Percentiles rank a stretch among this genome's conserved stretches.
Conservation (phyloP, 2,329 filamentous ascomycete genomes). For the Arthroderma sp. region DNA sequence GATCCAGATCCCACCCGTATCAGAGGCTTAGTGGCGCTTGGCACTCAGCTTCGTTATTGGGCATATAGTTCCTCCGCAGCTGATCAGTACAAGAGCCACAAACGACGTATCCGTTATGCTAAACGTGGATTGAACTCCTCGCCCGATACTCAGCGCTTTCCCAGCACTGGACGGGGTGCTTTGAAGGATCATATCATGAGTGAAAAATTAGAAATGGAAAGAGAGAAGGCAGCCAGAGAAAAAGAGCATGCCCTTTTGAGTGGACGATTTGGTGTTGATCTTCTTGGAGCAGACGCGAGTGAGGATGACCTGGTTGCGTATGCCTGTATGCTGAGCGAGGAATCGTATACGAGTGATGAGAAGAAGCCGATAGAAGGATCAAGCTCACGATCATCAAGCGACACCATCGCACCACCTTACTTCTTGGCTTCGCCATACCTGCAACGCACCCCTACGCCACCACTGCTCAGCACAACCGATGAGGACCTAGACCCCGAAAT, state of each 20-base stretch:
- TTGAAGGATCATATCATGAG: slow-evolving; percentile 72
- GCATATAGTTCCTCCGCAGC: slow-evolving; percentile 72
- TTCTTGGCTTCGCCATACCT: background rate
- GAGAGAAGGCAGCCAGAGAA: slow-evolving; percentile 53
- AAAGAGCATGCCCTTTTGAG: slow-evolving; percentile 59
- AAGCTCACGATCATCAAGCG: slow-evolving; percentile 26
- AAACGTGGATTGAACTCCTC: slow-evolving; percentile 48
- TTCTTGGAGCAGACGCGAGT: slow-evolving; percentile 44
- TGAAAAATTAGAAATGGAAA: slow-evolving; percentile 68
- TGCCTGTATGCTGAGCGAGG: slow-evolving; percentile 49
- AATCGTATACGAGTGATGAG: slow-evolving; percentile 40
- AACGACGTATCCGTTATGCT: slow-evolving; percentile 62
- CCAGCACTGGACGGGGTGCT: slow-evolving; percentile 52
- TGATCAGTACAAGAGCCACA: slow-evolving; percentile 60
- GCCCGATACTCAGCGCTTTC: slow-evolving; percentile 43
- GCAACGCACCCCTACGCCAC: slow-evolving; percentile 16
- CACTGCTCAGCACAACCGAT: slow-evolving; percentile 27
- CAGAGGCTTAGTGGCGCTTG: slow-evolving; percentile 75
- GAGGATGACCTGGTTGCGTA: slow-evolving; percentile 53
- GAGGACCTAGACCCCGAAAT: slow-evolving; percentile 45
- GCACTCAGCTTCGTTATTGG: slow-evolving; percentile 83
- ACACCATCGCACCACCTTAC: slow-evolving; percentile 17
- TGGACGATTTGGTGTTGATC: slow-evolving; percentile 70
- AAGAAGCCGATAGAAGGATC: slow-evolving; percentile 32
- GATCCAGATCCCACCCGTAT: slow-evolving; percentile 79